phyloP scores from a whole-genome alignment of 208 protist genomes.

The Trypanosoma melophagium region DNA sequence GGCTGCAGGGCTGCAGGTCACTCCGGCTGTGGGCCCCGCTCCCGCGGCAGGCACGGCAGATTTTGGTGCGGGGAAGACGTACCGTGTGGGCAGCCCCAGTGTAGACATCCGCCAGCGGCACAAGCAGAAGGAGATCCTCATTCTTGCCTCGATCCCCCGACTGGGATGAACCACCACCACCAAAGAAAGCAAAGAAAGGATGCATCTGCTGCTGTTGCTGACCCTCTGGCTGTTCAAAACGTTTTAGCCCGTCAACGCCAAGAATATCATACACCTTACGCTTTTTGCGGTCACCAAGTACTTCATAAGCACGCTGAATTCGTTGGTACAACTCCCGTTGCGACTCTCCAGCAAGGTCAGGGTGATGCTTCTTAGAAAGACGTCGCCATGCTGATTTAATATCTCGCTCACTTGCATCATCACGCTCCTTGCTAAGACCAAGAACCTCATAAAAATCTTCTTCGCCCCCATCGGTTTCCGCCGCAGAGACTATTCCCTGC shows the following conservation, averaged over 20 bases:
- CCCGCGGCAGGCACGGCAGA: slow-evolving; percentile 59
- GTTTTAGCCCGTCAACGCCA: slow-evolving; percentile 58
- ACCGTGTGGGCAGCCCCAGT: slow-evolving; percentile 84
- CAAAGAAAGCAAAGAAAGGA: slow-evolving; percentile 41
- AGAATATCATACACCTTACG: slow-evolving; percentile 78
- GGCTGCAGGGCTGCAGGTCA: slow-evolving; percentile 35
- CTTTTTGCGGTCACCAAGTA: slow-evolving; percentile 62
- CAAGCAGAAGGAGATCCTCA: slow-evolving; percentile 66
- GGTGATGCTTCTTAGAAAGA: slow-evolving; percentile 53
- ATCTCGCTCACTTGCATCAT: slow-evolving; percentile 54
- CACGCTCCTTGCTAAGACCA: slow-evolving; percentile 44
- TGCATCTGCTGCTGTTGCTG: slow-evolving; percentile 27
- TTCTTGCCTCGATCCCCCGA: slow-evolving; percentile 58
- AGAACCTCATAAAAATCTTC: slow-evolving; percentile 54
- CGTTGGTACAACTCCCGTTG: slow-evolving; percentile 46
- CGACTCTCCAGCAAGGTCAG: slow-evolving; percentile 50
- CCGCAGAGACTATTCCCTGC: slow-evolving; percentile 4
- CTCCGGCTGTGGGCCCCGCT: slow-evolving; percentile 35
- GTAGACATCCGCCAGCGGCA: slow-evolving; percentile 93
- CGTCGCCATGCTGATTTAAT: slow-evolving; percentile 48
- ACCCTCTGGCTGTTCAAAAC: slow-evolving; percentile 42
- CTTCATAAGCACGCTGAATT: slow-evolving; percentile 79
- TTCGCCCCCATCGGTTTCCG: slow-evolving; percentile 27
- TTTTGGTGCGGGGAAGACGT: slow-evolving; percentile 74
- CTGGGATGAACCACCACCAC: slow-evolving; percentile 22